phyloP scores from a whole-genome alignment of 2,329 filamentous ascomycete genomes.

The Emmonsiellopsis sp. region DNA sequence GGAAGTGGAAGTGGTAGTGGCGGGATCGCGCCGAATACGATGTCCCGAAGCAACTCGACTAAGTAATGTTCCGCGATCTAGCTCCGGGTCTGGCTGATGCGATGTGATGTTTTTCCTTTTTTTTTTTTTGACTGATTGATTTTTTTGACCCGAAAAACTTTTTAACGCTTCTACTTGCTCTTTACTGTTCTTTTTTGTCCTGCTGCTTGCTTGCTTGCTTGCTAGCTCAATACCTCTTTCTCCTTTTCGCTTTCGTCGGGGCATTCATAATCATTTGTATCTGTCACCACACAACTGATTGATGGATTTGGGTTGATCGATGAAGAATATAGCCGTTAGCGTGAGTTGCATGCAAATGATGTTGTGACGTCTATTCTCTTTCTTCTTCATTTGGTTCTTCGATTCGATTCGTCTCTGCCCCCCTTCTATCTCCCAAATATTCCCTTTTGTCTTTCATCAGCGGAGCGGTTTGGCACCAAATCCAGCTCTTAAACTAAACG shows the following conservation, averaged over 20 bases:
- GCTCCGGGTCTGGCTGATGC: not conserved
- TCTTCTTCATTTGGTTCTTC: slow-evolving; percentile 14
- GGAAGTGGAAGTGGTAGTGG: slow-evolving; percentile 20
- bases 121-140: no score
- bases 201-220: no score
- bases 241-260: not conserved
- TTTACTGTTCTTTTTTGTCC: no score
- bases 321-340: slow-evolving; percentile 1
- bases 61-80: slow-evolving; percentile 13
- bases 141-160: no score
- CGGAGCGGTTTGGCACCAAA: no score
- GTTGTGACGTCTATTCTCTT: slow-evolving; percentile 24
- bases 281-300: not conserved
- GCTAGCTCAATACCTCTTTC: not conserved
- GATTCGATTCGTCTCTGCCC: slow-evolving; percentile 12
- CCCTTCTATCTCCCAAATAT: slow-evolving; percentile 8
- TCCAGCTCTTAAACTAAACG: no score
- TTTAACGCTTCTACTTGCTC: no score
- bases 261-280: not conserved
- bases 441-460: not conserved
- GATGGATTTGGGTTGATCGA: not conserved
- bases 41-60: slow-evolving; percentile 36
- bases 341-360: slow-evolving; percentile 16
- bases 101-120: no score
- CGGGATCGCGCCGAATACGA: slow-evolving; percentile 21